Evolutionary conservation across 2,329 filamentous ascomycete species (phyloP).

Genomic region (Claviceps purpurea): DNA sequence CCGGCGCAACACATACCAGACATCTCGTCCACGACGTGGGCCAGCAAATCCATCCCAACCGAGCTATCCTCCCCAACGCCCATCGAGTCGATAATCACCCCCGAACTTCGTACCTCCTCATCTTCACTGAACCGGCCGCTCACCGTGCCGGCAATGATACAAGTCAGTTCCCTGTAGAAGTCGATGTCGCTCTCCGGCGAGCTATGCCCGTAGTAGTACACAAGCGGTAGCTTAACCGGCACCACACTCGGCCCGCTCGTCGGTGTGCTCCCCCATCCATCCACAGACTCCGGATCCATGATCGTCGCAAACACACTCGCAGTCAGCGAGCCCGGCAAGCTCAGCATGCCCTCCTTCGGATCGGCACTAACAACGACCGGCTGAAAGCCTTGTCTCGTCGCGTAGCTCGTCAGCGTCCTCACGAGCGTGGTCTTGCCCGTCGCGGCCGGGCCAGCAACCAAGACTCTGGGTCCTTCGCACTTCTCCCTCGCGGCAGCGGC

Average conservation of each 20-base stretch:
- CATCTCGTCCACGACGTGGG: conserved; percentile 54
- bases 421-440: conserved; percentile 74
- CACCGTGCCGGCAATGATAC: conserved; percentile 64
- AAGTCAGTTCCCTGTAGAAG: conserved; percentile 62
- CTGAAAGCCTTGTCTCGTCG: conserved; percentile 58
- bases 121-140: conserved; percentile 69
- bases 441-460: conserved; percentile 67
- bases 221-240: conserved; percentile 82
- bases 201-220: conserved; percentile 73
- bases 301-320: conserved; percentile 78
- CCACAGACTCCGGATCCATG: conserved; percentile 66
- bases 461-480: conserved; percentile 59
- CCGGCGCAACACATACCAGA: conserved; percentile 23
- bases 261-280: conserved; percentile 80
- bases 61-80: conserved; percentile 53
- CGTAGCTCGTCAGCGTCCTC: conserved; percentile 67
- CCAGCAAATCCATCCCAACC: conserved; percentile 60
- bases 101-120: conserved; percentile 52
- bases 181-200: conserved; percentile 58
- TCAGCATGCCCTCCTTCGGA: conserved; percentile 65
- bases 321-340: conserved; percentile 67
- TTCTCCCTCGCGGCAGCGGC: conserved; percentile 38
- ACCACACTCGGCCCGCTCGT: conserved; percentile 80
- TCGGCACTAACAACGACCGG: conserved; percentile 78
- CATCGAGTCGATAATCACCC: conserved; percentile 77